phyloP scores from a whole-genome alignment of 768 basidiomycete genomes.

The Baorangia bicolor region DNA sequence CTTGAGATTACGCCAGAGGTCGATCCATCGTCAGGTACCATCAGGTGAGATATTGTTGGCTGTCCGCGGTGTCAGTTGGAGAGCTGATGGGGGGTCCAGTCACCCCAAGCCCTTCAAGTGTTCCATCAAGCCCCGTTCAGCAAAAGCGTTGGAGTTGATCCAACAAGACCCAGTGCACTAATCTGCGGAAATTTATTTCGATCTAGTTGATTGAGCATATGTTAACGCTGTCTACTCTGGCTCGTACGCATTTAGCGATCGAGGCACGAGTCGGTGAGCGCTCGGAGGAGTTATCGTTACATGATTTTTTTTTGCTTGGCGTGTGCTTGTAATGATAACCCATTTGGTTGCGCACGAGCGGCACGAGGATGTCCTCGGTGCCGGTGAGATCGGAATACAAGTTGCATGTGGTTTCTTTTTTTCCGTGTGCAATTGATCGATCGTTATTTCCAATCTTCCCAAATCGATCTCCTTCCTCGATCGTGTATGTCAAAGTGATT shows the following conservation, averaged over 20 bases:
- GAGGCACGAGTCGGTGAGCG: too few species aligned
- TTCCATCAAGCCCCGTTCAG: conserved; percentile 57
- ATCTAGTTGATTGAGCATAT: neutral
- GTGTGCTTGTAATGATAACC: neutral
- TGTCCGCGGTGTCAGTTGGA: neutral
- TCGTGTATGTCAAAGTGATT: neutral
- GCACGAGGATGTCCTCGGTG: conserved; percentile 3
- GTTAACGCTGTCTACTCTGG: neutral
- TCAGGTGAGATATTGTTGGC: conserved; percentile 42
- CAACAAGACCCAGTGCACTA: conserved; percentile 40
- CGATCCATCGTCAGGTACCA: conserved; percentile 60
- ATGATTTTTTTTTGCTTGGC: neutral
- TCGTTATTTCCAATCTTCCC: conserved; percentile 1
- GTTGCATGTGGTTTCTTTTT: neutral
- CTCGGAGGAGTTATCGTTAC: neutral
- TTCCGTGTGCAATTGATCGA: conserved; percentile 7
- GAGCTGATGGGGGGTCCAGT: conserved; percentile 26
- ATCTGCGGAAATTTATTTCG: neutral
- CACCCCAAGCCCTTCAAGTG: conserved; percentile 66
- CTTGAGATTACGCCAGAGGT: conserved; percentile 51
- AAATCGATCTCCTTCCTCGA: neutral
- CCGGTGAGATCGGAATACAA: neutral
- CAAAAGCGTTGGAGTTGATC: conserved; percentile 53
- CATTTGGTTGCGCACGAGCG: neutral
- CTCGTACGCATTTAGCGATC: neutral